Conservation (phyloP, 2,329 filamentous ascomycete species). For the Microsporum canis region DNA sequence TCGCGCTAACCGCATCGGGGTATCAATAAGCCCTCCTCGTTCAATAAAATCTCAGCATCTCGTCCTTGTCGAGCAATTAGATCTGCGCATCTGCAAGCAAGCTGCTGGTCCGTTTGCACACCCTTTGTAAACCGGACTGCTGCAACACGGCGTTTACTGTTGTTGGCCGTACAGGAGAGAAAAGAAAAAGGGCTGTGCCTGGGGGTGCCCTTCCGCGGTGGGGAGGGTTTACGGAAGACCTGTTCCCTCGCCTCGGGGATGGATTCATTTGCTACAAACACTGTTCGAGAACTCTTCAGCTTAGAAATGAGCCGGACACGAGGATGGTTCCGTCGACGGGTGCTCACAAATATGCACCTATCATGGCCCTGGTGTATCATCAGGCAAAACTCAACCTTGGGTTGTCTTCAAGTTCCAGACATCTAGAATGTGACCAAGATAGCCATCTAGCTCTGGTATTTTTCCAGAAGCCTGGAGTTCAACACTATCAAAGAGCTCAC, state of each 20-base stretch:
- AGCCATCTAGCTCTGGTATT: background rate
- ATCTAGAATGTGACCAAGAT: background rate
- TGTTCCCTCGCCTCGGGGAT: background rate
- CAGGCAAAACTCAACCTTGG: background rate
- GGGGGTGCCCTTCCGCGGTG: background rate
- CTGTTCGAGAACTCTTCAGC: background rate
- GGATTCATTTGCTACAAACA: background rate
- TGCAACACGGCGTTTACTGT: background rate
- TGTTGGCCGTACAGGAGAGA: background rate
- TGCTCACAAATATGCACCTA: background rate
- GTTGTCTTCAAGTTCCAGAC: background rate
- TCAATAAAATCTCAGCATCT: background rate
- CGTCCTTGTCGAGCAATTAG: background rate
- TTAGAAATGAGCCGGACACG: background rate
- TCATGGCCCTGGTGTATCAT: background rate
- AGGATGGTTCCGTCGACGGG: background rate
- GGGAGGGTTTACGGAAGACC: background rate
- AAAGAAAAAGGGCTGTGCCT: background rate
- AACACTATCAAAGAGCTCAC: background rate
- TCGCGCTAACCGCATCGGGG: constrained; percentile 12
- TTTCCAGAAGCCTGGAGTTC: background rate
- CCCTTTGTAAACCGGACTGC: constrained; percentile 3
- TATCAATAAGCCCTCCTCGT: constrained; percentile 11
- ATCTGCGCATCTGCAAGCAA: background rate
- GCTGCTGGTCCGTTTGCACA: background rate